phyloP scores from a whole-genome alignment of 2,329 filamentous ascomycete genomes.

The Xylariomycetidae sp. region DNA sequence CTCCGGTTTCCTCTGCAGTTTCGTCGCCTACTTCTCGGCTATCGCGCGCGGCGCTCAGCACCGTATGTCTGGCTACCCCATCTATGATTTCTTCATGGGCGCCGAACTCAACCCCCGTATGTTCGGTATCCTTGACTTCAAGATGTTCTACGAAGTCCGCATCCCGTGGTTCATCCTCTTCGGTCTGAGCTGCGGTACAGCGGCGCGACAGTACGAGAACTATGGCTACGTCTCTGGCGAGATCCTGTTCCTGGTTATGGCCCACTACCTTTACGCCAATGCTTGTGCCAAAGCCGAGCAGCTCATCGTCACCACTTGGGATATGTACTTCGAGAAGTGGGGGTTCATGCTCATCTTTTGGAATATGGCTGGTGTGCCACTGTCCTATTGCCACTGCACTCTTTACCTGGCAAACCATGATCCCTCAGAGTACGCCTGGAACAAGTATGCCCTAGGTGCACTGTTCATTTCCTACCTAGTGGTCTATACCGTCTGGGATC shows the following conservation, averaged over 20 bases:
- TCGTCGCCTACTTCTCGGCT: slow-evolving; percentile 84
- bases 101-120: slow-evolving; percentile 85
- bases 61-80: slow-evolving; percentile 80
- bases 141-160: slow-evolving; percentile 95
- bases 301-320: slow-evolving; percentile 85
- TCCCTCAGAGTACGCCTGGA: slow-evolving; percentile 73
- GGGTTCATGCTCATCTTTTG: slow-evolving; percentile 98
- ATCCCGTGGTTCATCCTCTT: slow-evolving; percentile 91
- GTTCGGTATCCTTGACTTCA: slow-evolving; percentile 84
- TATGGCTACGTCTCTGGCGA: slow-evolving; percentile 87
- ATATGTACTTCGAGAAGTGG: slow-evolving; percentile 97
- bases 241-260: slow-evolving; percentile 78
- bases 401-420: slow-evolving; percentile 83
- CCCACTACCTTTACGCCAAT: slow-evolving; percentile 88
- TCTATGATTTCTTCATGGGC: slow-evolving; percentile 94
- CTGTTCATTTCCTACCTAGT: slow-evolving; percentile 72
- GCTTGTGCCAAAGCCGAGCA: slow-evolving; percentile 91
- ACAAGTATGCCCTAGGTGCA: slow-evolving; percentile 58
- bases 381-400: slow-evolving; percentile 91
- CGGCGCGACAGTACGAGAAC: slow-evolving; percentile 75
- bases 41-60: slow-evolving; percentile 76
- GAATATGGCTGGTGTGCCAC: slow-evolving; percentile 87
- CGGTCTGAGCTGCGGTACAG: slow-evolving; percentile 69
- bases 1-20: slow-evolving; percentile 78
- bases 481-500: slow-evolving; percentile 90